These are phyloP conservation scores for Pulchroboletus neoregius DNA, from an alignment of 1,284 basidiomycete genomes.

Conservation along the genomic window DNA sequence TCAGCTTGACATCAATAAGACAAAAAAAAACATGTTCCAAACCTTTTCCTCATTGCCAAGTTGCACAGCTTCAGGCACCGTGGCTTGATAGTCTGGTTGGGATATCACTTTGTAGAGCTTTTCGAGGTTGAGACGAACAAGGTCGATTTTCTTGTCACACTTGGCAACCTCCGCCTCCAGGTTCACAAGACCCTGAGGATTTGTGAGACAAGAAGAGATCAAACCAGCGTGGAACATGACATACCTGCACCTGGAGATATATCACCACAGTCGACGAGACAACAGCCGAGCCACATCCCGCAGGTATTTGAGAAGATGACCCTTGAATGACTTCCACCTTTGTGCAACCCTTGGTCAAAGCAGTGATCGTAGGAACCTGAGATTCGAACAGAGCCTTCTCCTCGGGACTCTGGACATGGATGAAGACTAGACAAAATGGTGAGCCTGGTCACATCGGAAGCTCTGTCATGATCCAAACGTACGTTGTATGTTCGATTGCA, in stretches of 20 bases:
- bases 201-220: not conserved
- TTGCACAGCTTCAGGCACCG: conserved; percentile 76
- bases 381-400: conserved; percentile 66
- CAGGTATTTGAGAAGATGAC: conserved; percentile 64
- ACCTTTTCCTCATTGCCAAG: conserved; percentile 79
- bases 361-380: conserved; percentile 73
- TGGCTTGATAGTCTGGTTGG: conserved; percentile 73
- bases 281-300: conserved; percentile 84
- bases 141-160: conserved; percentile 80
- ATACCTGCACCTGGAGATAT: conserved; percentile 80
- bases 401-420: conserved; percentile 66
- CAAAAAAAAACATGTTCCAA: conserved; percentile 21
- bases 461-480: conserved; percentile 22
- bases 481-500: conserved; percentile 87
- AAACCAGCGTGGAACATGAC: conserved; percentile 24
- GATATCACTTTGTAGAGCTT: conserved; percentile 76
- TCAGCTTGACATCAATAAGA: conserved; percentile 1
- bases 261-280: conserved; percentile 74
- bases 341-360: conserved; percentile 90
- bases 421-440: conserved; percentile 57
- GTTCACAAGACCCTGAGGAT: conserved; percentile 76
- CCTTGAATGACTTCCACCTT: conserved; percentile 58
- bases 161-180: conserved; percentile 82
- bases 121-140: conserved; percentile 64
- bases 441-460: not conserved